These are phyloP conservation scores for Hypsizygus marmoreus DNA, from an alignment of 768 basidiomycete species.

Conservation along the genomic window DNA sequence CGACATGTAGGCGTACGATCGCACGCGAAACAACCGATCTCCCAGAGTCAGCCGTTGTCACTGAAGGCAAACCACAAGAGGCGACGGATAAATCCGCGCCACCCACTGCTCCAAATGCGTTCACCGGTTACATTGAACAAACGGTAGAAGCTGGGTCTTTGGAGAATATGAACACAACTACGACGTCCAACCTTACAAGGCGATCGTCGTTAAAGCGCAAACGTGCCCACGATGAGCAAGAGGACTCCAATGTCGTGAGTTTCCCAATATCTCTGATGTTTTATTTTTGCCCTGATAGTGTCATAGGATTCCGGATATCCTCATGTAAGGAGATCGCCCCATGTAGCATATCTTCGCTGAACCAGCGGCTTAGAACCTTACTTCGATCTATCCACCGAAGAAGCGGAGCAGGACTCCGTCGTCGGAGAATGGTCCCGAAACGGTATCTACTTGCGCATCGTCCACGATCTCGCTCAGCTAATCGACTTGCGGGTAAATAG, in stretches of 20 bases:
- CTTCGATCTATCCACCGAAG: conserved; percentile 45
- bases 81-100: neutral
- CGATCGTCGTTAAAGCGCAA: conserved; percentile 30
- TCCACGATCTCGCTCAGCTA: neutral
- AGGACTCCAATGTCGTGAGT: conserved; percentile 18
- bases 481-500: neutral
- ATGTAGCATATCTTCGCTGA: neutral
- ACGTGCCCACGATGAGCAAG: conserved; percentile 26
- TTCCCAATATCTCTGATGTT: conserved; percentile 2
- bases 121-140: neutral
- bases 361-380: conserved; percentile 40
- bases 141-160: neutral
- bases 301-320: conserved; percentile 47
- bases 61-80: neutral
- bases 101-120: neutral
- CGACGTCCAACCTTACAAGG: neutral
- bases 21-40: conserved; percentile 6
- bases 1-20: conserved; percentile 11
- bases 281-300: conserved; percentile 11
- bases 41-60: conserved; percentile 1
- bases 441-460: conserved; percentile 18
- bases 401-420: conserved; percentile 47
- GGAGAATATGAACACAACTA: neutral
- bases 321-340: conserved; percentile 32
- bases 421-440: conserved; percentile 24